phyloP scores from a whole-genome alignment of 768 basidiomycete genomes.

The Kwoniella newhampshirensis region DNA sequence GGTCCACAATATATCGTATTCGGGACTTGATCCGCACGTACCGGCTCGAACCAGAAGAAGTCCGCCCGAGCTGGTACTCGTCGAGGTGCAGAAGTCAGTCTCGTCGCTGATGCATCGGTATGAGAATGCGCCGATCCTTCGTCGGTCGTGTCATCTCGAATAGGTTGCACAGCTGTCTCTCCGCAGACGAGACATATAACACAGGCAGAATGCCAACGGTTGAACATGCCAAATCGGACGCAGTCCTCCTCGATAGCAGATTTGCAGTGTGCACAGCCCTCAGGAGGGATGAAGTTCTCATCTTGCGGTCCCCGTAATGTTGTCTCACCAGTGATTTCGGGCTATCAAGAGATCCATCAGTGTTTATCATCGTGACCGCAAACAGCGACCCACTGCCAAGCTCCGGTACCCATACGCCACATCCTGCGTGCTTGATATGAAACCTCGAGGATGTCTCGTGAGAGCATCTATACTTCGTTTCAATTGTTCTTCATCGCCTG shows the following conservation, averaged over 20 bases:
- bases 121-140: conserved; percentile 20
- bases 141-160: conserved; percentile 52
- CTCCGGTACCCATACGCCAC: conserved; percentile 92
- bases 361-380: too few relatives aligned
- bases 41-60: conserved; percentile 66
- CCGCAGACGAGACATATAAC: conserved; percentile 81
- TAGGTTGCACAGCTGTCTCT: conserved; percentile 63
- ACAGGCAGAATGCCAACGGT: conserved; percentile 94
- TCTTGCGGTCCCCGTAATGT: conserved; percentile 48
- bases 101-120: conserved; percentile 42
- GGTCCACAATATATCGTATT: conserved; percentile 69
- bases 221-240: conserved; percentile 89
- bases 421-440: conserved; percentile 75
- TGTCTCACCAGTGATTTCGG: conserved; percentile 50
- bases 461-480: conserved; percentile 38
- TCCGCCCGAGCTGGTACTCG: conserved; percentile 78
- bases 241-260: conserved; percentile 97
- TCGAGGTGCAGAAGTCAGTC: conserved; percentile 61
- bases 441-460: conserved; percentile 49
- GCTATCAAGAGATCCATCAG: conserved; percentile 16
- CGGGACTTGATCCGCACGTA: conserved; percentile 18
- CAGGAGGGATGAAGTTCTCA: conserved; percentile 54
- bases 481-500: conserved; percentile 57
- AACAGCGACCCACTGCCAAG: conserved; percentile 86
- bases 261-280: conserved; percentile 85